Conservation (phyloP, 768 basidiomycete species). For the Rhodotorula graminis region DNA sequence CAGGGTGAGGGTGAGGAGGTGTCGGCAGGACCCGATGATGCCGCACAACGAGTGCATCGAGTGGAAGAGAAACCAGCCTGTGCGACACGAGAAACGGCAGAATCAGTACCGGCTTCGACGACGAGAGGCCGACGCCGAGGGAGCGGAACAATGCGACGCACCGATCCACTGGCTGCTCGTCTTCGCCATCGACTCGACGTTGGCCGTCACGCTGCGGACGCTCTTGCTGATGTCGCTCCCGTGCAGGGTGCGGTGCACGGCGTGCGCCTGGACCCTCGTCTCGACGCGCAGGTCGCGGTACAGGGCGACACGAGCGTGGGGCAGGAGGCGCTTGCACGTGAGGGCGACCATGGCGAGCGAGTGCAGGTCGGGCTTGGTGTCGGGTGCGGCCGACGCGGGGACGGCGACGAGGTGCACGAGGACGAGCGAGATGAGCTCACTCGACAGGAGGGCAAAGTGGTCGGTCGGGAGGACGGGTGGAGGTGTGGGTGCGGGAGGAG, state of each 20-base stretch:
- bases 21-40: conserved; percentile 36
- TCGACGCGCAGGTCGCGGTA: conserved; percentile 27
- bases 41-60: conserved; percentile 40
- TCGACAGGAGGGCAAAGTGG: conserved; percentile 24
- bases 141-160: not conserved
- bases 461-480: conserved; percentile 6
- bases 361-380: conserved; percentile 3
- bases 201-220: conserved; percentile 21
- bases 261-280: conserved; percentile 35
- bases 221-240: conserved; percentile 10
- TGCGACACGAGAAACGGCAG: too few relatives aligned
- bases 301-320: conserved; percentile 19
- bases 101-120: too few relatives aligned
- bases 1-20: conserved; percentile 25
- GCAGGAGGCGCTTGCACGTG: conserved; percentile 7
- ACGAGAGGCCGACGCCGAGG: not conserved
- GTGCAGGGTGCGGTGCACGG: conserved; percentile 34
- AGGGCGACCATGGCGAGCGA: conserved; percentile 8
- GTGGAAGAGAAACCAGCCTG: conserved; percentile 40
- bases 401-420: conserved; percentile 20
- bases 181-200: conserved; percentile 31
- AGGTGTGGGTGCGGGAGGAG: not conserved
- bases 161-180: conserved; percentile 35
- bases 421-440: conserved; percentile 30
- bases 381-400: not conserved